Evolutionary conservation across 495 filamentous ascomycete species (phyloP).

Genomic region (Aspergillus avenaceus): DNA sequence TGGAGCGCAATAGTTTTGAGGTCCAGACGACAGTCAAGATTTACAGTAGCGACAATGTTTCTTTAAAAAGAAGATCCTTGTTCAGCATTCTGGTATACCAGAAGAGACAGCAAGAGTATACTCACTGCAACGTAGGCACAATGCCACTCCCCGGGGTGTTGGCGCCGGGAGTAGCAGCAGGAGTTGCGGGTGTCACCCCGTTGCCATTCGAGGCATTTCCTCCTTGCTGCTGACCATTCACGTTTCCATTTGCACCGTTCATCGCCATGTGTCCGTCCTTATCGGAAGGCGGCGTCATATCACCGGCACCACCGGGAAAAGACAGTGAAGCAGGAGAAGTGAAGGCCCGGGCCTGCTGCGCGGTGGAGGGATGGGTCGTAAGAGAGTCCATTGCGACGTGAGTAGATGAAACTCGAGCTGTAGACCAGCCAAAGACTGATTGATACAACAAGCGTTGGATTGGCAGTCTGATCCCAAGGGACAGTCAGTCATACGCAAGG

Average conservation of each 20-base stretch:
- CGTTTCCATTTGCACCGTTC: constrained; percentile 39
- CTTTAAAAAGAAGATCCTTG: constrained; percentile 62
- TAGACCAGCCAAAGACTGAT: constrained; percentile 20
- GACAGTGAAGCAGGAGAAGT: constrained; percentile 85
- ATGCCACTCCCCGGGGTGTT: constrained; percentile 80
- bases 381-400: constrained; percentile 72
- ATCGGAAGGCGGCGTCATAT: constrained; percentile 73
- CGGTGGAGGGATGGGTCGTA: constrained; percentile 83
- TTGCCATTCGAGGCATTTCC: constrained; percentile 62
- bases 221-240: constrained; percentile 59
- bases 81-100: constrained; percentile 46
- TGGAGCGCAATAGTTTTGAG: constrained; percentile 99
- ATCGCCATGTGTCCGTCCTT: constrained; percentile 50
- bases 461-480: constrained; percentile 14
- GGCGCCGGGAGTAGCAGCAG: constrained; percentile 87
- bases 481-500: background rate
- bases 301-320: constrained; percentile 77
- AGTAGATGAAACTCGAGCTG: constrained; percentile 17
- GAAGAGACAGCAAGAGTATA: constrained; percentile 53
- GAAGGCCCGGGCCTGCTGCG: constrained; percentile 86
- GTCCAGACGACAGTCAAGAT: constrained; percentile 95
- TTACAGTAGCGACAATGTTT: constrained; percentile 99
- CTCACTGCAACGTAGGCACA: constrained; percentile 97
- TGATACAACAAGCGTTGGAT: constrained; percentile 7
- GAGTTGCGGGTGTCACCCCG: constrained; percentile 92